phyloP scores from a whole-genome alignment of 371 early-diverging fungal species.

The Dichotomocladium elegans region DNA sequence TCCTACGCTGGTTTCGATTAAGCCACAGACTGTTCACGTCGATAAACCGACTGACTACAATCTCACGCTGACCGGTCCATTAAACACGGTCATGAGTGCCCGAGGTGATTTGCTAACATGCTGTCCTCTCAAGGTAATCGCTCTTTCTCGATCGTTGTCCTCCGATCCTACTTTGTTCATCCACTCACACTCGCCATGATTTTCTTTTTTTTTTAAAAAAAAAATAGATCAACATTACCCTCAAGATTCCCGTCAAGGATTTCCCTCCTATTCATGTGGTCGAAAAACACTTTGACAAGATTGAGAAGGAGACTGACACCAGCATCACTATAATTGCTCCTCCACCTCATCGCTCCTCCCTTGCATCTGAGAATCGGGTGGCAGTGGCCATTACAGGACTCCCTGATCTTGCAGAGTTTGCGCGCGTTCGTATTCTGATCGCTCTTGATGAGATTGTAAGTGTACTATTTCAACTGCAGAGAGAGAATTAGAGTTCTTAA shows the following conservation, averaged over 20 bases:
- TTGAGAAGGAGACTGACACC: conserved; percentile 36
- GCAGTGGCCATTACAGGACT: conserved; percentile 38
- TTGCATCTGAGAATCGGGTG: conserved; percentile 33
- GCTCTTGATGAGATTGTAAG: conserved; percentile 44
- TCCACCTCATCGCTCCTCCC: conserved; percentile 24
- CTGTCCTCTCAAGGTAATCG: conserved; percentile 42
- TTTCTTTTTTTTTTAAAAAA: background rate
- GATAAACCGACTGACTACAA: conserved; percentile 40
- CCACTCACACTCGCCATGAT: background rate
- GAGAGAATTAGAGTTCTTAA: background rate
- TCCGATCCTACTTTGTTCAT: no score
- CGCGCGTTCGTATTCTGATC: conserved; percentile 34
- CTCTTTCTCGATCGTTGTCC: background rate
- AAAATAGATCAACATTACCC: conserved; percentile 29
- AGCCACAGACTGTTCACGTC: conserved; percentile 32
- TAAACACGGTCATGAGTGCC: conserved; percentile 34
- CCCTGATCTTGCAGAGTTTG: conserved; percentile 37
- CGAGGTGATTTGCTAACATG: conserved; percentile 38
- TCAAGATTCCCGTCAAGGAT: conserved; percentile 41
- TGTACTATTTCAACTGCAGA: background rate
- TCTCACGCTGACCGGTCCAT: conserved; percentile 37
- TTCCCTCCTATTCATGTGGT: conserved; percentile 16
- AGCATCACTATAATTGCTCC: conserved; percentile 22
- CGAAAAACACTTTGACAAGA: conserved; percentile 26
- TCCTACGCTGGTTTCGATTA: conserved; percentile 13